These are phyloP conservation scores for Madurella mycetomatis DNA, from an alignment of 2,329 filamentous ascomycete genomes.

Conservation along the genomic window DNA sequence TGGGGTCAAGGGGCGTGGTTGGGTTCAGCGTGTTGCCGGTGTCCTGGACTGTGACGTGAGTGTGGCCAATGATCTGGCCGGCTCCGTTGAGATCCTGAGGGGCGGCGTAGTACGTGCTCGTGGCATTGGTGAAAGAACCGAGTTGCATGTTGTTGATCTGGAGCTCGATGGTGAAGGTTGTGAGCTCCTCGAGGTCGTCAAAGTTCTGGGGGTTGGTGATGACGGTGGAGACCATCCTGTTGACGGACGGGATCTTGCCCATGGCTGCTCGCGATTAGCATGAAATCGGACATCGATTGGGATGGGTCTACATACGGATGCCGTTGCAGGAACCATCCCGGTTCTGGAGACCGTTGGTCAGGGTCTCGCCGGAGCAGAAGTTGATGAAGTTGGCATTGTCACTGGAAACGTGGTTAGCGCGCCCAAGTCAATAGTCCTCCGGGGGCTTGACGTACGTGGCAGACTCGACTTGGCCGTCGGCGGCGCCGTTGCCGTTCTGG, in stretches of 20 bases:
- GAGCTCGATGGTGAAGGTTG: constrained; percentile 45
- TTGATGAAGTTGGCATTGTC: constrained; percentile 61
- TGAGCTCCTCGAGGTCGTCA: constrained; percentile 42
- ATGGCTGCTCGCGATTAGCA: constrained; percentile 40
- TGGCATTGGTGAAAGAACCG: constrained; percentile 59
- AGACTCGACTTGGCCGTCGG: constrained; percentile 48
- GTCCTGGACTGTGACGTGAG: constrained; percentile 56
- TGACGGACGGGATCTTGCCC: constrained; percentile 54
- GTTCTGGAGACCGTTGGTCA: constrained; percentile 60
- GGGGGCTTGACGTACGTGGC: constrained; percentile 40
- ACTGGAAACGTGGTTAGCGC: constrained; percentile 33
- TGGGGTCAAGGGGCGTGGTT: constrained; percentile 47
- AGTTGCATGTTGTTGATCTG: constrained; percentile 52
- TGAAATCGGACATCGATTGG: neutral
- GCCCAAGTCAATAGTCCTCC: neutral
- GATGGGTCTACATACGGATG: constrained; percentile 45
- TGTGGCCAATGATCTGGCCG: constrained; percentile 56
- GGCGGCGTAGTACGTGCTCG: constrained; percentile 56
- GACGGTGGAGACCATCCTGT: constrained; percentile 55
- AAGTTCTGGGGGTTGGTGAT: constrained; percentile 50
- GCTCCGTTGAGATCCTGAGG: constrained; percentile 49
- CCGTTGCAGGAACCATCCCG: constrained; percentile 60
- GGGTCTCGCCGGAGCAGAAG: constrained; percentile 50
- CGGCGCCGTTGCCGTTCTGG: constrained; percentile 37
- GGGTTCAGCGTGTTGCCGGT: constrained; percentile 49